Conservation (phyloP, 2,329 filamentous ascomycete genomes). For the Ceratocystis colombiana region DNA sequence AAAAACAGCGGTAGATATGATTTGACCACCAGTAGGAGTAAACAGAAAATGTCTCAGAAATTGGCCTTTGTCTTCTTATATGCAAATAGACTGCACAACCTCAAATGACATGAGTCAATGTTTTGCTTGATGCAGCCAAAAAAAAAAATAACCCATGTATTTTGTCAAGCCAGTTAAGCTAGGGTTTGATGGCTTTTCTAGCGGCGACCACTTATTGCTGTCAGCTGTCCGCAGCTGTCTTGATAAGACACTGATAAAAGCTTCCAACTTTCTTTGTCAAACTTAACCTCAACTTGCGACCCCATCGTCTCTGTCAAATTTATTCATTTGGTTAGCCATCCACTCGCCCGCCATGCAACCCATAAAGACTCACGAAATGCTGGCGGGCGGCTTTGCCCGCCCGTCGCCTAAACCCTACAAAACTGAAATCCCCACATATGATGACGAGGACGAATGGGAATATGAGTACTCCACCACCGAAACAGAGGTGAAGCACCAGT, state of each 20-base stretch:
- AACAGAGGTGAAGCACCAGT: conserved; percentile 41
- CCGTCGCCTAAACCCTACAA: conserved; percentile 19
- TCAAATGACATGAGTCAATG: conserved; percentile 13
- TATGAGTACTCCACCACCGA: conserved; percentile 57
- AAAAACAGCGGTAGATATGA: neutral
- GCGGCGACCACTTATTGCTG: neutral
- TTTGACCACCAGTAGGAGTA: neutral
- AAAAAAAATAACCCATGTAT: neutral
- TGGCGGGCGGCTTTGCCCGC: conserved; percentile 19
- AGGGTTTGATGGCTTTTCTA: neutral
- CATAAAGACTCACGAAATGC: conserved; percentile 23
- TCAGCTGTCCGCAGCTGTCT: neutral
- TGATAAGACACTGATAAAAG: conserved; percentile 13
- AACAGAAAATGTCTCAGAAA: neutral
- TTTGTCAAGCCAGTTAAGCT: neutral
- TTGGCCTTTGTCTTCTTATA: neutral
- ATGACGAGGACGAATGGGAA: conserved; percentile 53
- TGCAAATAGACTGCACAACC: neutral
- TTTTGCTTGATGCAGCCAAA: neutral
- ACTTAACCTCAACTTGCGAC: neutral
- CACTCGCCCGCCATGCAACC: neutral
- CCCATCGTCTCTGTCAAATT: too few relatives aligned
- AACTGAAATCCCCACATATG: conserved; percentile 26
- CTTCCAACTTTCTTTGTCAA: conserved; percentile 7
- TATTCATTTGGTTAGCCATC: neutral